Evolutionary conservation across 2,329 filamentous ascomycete species (phyloP).

Genomic region (Penicillium sp.): DNA sequence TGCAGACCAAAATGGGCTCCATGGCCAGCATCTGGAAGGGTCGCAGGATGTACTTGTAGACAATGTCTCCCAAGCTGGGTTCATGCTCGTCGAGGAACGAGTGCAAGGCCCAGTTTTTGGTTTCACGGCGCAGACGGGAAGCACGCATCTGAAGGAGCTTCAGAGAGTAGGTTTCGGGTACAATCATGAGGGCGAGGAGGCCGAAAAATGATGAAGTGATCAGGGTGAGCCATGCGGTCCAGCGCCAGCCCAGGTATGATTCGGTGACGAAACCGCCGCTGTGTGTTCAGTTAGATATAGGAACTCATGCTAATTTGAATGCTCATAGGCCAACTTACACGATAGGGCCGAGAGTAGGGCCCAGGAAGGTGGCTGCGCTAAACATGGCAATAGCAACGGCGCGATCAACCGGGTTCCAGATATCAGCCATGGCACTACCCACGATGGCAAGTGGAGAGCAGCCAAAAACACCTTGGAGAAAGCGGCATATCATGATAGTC

Average conservation of each 20-base stretch:
- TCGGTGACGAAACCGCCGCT: conserved; percentile 55
- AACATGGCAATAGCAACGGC: conserved; percentile 54
- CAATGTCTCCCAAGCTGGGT: conserved; percentile 43
- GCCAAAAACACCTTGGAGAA: conserved; percentile 57
- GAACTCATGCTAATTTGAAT: not conserved
- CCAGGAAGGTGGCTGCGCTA: conserved; percentile 52
- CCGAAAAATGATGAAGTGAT: conserved; percentile 53
- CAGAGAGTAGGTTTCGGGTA: conserved; percentile 57
- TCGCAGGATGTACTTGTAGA: conserved; percentile 50
- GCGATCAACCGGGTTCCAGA: conserved; percentile 54
- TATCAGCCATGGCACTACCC: conserved; percentile 54
- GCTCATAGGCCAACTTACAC: conserved; percentile 28
- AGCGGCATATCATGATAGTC: conserved; percentile 58
- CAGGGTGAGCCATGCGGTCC: conserved; percentile 61
- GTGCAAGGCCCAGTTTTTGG: conserved; percentile 53
- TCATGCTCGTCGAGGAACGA: conserved; percentile 50
- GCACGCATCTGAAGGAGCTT: conserved; percentile 56
- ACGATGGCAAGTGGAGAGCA: conserved; percentile 56
- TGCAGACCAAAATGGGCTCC: conserved; percentile 54
- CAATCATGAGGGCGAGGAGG: conserved; percentile 47
- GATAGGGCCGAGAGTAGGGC: conserved; percentile 55
- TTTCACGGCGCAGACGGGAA: conserved; percentile 52
- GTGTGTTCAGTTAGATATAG: not conserved
- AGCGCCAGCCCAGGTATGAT: conserved; percentile 59
- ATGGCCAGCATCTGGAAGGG: conserved; percentile 52